Conservation (phyloP, 2,329 filamentous ascomycete species). For the Epichloe typhina region DNA sequence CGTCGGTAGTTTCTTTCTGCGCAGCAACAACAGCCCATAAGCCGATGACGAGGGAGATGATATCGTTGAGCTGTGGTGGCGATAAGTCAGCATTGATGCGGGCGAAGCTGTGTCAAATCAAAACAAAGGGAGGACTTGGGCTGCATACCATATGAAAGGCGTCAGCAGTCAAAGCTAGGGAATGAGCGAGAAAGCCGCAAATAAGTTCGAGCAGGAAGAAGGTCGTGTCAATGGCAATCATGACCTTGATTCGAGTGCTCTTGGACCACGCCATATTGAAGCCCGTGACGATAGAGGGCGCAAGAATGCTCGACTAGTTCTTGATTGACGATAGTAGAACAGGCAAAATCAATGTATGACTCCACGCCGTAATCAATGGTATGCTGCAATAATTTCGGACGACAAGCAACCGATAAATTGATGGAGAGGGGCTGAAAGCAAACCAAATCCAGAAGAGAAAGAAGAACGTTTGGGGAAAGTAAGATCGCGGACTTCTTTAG, state of each 20-base stretch:
- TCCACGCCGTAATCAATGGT: not conserved
- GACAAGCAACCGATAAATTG: no score
- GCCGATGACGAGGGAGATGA: constrained; percentile 83
- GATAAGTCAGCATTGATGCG: constrained; percentile 1
- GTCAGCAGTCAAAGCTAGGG: constrained; percentile 86
- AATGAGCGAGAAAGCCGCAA: constrained; percentile 76
- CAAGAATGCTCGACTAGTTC: not conserved
- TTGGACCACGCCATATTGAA: constrained; percentile 75
- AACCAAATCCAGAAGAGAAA: no score
- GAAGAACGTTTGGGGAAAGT: no score
- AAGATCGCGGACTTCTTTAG: not conserved
- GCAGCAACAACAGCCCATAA: constrained; percentile 91
- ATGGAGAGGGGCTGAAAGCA: no score
- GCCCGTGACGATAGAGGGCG: not conserved
- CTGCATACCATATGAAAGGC: constrained; percentile 83
- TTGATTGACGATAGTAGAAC: not conserved
- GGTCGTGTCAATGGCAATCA: constrained; percentile 75
- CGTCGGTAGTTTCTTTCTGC: constrained; percentile 71
- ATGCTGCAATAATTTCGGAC: not conserved
- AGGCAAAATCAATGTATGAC: not conserved
- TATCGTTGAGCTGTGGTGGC: constrained; percentile 68
- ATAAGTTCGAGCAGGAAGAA: constrained; percentile 89
- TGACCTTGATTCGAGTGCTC: constrained; percentile 78
- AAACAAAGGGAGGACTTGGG: not conserved
- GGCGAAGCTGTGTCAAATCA: not conserved